Base-by-base conservation (phyloP, 495 filamentous ascomycete genomes). In the Choiromyces venosus region DNA sequence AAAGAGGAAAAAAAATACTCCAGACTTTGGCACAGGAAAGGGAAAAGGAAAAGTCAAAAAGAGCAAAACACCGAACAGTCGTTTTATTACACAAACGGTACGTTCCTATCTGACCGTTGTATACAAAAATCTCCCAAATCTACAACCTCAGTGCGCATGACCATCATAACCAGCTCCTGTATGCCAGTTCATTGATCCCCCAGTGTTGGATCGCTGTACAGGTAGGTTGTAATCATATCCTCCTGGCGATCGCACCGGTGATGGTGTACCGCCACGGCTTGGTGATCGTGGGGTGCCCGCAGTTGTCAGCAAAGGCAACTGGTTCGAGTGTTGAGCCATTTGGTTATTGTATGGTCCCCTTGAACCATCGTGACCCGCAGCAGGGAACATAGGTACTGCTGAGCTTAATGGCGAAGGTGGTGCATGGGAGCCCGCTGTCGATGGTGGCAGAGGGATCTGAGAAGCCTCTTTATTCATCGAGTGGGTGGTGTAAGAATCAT, bases 401-500 rank as follows among this genome's bases (percentile, higher is more conserved):
- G 72, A 61, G 65, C 65, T 69, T 39, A 80, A 67, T 65, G 79
- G 75, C 37, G 78, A 78, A 71, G 72, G 69, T 4, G 79, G 68
- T 44, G 79, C 75, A 38, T 77, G 73, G 19, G 83, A 84, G 9
- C 75, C 78, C 5, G 83, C 82, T 4, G 83, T 83, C 36, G 83
- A 83, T 65, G 83, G 83, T 18, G 83, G 83, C 8, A 85, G 73
- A 42, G 83, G 82, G 16, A 81, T 69, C 36, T 78, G 76, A 10
- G 75, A 76, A 37, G 83, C 79, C 66, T 83, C 83, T 42, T 64
- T 72, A 14, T 69, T 40, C 33, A 70, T 61, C 19, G 69, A 42
- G 33, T 40, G 46, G 29, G 65, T 35, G 18, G 86, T 88, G 35
- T 91, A 93, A 18, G 88, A 86, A 69, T 91, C 89, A 71, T 96